Percentiles rank a stretch among this genome's conserved stretches.
These are phyloP conservation scores for Neoascochyta sp. DNA, from an alignment of 2,329 filamentous ascomycete genomes.

Conservation along the genomic window DNA sequence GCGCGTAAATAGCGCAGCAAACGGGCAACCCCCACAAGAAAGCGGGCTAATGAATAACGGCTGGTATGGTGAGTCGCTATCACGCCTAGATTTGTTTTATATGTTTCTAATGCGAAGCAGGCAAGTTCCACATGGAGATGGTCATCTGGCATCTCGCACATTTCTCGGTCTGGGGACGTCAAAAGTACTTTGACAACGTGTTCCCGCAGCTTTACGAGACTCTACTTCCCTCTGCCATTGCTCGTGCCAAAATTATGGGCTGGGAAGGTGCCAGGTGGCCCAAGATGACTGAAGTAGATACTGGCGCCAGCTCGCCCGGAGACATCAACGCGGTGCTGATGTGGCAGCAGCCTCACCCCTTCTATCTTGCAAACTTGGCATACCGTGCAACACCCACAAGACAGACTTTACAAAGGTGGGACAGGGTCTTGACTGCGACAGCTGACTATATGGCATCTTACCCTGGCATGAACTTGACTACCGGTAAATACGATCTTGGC, in stretches of 20 bases:
- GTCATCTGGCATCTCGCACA: constrained; percentile 51
- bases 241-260: constrained; percentile 35
- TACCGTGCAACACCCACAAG: constrained; percentile 45
- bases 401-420: constrained; percentile 50
- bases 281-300: constrained; percentile 54
- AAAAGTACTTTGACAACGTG: constrained; percentile 43
- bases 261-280: constrained; percentile 46
- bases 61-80: constrained; percentile 54
- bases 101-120: constrained; percentile 4
- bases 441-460: constrained; percentile 59
- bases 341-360: constrained; percentile 58
- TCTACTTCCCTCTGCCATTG: constrained; percentile 39
- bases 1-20: constrained; percentile 50
- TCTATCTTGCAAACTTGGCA: constrained; percentile 57
- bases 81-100: background rate
- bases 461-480: constrained; percentile 51
- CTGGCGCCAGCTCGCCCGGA: constrained; percentile 53
- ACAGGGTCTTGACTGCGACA: constrained; percentile 48
- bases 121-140: constrained; percentile 54
- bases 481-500: constrained; percentile 51
- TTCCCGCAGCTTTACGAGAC: constrained; percentile 46
- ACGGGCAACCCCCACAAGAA: constrained; percentile 47
- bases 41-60: constrained; percentile 50
- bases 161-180: constrained; percentile 48
- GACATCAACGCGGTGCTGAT: constrained; percentile 58